Evolutionary conservation across 2,329 filamentous ascomycete species (phyloP).

Genomic region (Cladobotryum mycophilum): DNA sequence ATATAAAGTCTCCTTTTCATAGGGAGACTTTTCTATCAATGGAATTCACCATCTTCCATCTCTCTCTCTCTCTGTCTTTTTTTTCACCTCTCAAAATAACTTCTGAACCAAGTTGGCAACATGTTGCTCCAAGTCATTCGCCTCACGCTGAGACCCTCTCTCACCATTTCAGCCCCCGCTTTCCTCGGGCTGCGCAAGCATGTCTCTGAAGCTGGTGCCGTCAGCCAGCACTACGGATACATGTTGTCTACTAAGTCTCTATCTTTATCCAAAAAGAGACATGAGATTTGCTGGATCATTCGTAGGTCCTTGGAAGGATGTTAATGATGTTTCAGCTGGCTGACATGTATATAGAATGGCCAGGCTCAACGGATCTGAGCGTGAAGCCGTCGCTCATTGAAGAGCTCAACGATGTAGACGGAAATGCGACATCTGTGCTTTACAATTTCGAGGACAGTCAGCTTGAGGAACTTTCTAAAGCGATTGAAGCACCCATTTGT

Average conservation of each 20-base stretch:
- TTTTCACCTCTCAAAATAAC: too few relatives aligned
- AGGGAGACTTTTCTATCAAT: too few relatives aligned
- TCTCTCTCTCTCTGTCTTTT: too few relatives aligned
- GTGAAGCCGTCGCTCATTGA: neutral
- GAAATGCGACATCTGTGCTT: neutral
- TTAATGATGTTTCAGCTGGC: neutral
- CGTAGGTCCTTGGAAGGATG: conserved; percentile 6
- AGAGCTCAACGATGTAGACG: neutral
- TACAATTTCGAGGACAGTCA: conserved; percentile 4
- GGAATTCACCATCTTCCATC: too few relatives aligned
- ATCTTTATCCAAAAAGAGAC: conserved; percentile 12
- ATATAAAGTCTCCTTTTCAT: too few relatives aligned
- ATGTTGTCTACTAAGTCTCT: neutral
- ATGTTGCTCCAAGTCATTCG: conserved; percentile 17
- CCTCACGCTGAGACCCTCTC: conserved; percentile 11
- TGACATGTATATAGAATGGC: conserved; percentile 10
- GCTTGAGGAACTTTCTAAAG: conserved; percentile 3
- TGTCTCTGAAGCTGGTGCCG: conserved; percentile 11
- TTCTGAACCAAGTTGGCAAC: too few relatives aligned
- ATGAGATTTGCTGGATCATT: conserved; percentile 17
- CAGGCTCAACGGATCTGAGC: conserved; percentile 1
- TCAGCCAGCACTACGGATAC: conserved; percentile 16
- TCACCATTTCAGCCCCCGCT: conserved; percentile 11
- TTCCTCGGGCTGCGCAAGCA: conserved; percentile 13
- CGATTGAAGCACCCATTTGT: conserved; percentile 14